Evolutionary conservation across 306 rosid species (phyloP), one percentile per base, ranked within the genome.

Genomic region (Begonia fuchsioides): DNA sequence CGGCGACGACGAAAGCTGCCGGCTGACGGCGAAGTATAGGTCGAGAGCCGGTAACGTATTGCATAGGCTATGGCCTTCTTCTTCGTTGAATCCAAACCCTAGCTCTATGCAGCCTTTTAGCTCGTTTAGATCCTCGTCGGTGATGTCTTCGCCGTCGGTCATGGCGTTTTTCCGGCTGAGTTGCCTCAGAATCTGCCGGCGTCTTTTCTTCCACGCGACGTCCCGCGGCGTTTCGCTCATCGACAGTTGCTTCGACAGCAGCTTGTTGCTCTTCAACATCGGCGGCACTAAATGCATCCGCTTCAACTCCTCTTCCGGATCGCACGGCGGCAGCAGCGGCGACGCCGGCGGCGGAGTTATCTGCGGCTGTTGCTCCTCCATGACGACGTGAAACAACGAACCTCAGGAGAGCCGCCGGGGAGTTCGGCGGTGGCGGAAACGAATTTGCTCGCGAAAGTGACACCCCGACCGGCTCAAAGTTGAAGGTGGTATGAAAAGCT

Each of bases 81-180:
- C 97, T 39, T 90, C 97, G 3, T 79, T 85, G 68, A 90, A 90
- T 15, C 95, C 95, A 35, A 90, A 90, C 16, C 97, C 97, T 7
- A 90, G 70, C 53, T 90, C 95, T 15, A 90, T 90, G 12, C 75
- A 84, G n/a, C n/a, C n/a, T n/a, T n/a, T n/a, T n/a, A n/a, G n/a
- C n/a, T n/a, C n/a, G n/a, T n/a, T n/a, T n/a, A n/a, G n/a, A n/a
- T n/a, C n/a, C n/a, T n/a, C n/a, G n/a, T n/a, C n/a, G n/a, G n/a
- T n/a, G n/a, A n/a, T 13, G 45, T 75, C 73, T 3, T 58, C 73
- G 2, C 44, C 47, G 5, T 64, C 68, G 0, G 60, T 55, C 35
- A 67, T 35, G 2, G 67, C 59, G n/a, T 56, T 64, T 52, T 52
- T 65, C 51, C 66, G 52, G 6, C 74, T 43, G 63, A 76, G 85